Conservation (phyloP, 768 basidiomycete genomes). For the Rhodosporidiobolus odoratus region DNA sequence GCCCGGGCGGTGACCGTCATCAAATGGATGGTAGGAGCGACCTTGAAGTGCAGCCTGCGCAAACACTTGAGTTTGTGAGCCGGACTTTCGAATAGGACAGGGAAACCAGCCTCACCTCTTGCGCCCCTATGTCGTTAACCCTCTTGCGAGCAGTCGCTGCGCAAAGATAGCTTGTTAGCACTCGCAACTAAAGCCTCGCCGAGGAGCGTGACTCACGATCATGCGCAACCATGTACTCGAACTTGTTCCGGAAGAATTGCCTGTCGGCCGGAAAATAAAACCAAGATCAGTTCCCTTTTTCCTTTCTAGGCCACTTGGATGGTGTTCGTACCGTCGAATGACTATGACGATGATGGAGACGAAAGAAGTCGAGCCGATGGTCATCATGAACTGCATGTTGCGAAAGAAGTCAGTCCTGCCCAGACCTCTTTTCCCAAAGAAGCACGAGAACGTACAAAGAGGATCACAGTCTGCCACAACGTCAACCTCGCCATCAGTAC, state of each 20-base stretch:
- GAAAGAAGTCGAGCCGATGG: constrained; percentile 53
- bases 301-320: too few species aligned
- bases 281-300: constrained; percentile 13
- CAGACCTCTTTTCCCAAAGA: neutral
- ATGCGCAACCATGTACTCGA: constrained; percentile 47
- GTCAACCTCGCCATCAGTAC: constrained; percentile 42
- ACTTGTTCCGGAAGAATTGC: constrained; percentile 66
- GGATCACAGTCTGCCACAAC: constrained; percentile 45
- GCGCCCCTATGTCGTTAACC: constrained; percentile 26
- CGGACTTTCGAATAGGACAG: too few species aligned
- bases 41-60: constrained; percentile 17
- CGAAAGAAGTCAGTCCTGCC: neutral
- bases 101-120: constrained; percentile 17
- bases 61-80: neutral
- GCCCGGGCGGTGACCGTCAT: constrained; percentile 1
- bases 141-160: constrained; percentile 22
- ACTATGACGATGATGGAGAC: constrained; percentile 81
- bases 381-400: constrained; percentile 14
- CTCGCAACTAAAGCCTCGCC: too few species aligned
- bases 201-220: neutral
- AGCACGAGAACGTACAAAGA: constrained; percentile 55
- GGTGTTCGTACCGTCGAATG: constrained; percentile 63
- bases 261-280: constrained; percentile 47
- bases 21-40: constrained; percentile 2
- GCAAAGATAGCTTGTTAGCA: neutral